Conservation (phyloP, 192 early-diverging fungal species). For the Backusella tuberculispora region DNA sequence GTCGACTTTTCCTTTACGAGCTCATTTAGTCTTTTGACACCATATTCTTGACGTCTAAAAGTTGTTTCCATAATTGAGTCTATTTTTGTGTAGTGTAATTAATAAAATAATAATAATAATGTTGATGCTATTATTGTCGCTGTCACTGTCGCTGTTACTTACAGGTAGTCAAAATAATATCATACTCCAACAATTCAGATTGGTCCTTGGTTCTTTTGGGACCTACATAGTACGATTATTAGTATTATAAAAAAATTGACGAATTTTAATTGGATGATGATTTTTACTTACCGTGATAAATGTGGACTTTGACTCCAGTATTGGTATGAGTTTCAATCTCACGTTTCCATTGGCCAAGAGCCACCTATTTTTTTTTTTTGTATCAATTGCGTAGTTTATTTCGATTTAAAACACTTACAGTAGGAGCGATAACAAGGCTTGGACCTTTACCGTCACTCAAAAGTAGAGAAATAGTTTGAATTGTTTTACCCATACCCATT, state of each 20-base stretch:
- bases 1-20: slow-evolving; percentile 66
- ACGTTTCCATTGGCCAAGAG: slow-evolving; percentile 85
- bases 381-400: not conserved
- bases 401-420: slow-evolving; percentile 48
- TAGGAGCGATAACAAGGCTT: slow-evolving; percentile 86
- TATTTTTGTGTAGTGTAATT: slow-evolving; percentile 10
- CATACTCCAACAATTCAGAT: slow-evolving; percentile 64
- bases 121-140: not conserved
- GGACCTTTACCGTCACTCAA: slow-evolving; percentile 65
- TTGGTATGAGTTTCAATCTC: slow-evolving; percentile 74
- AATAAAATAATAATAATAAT: not conserved
- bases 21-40: slow-evolving; percentile 64
- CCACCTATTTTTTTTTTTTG: slow-evolving; percentile 42
- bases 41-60: slow-evolving; percentile 74
- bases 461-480: slow-evolving; percentile 87
- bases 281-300: slow-evolving; percentile 69
- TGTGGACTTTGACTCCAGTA: slow-evolving; percentile 60
- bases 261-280: not conserved
- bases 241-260: not conserved
- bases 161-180: slow-evolving; percentile 80
- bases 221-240: slow-evolving; percentile 15
- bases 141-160: too few species aligned
- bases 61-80: slow-evolving; percentile 77
- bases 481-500: slow-evolving; percentile 96
- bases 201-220: slow-evolving; percentile 58